phyloP scores from a whole-genome alignment of 2,329 filamentous ascomycete species.

The Phaeosphaeriaceae sp. region DNA sequence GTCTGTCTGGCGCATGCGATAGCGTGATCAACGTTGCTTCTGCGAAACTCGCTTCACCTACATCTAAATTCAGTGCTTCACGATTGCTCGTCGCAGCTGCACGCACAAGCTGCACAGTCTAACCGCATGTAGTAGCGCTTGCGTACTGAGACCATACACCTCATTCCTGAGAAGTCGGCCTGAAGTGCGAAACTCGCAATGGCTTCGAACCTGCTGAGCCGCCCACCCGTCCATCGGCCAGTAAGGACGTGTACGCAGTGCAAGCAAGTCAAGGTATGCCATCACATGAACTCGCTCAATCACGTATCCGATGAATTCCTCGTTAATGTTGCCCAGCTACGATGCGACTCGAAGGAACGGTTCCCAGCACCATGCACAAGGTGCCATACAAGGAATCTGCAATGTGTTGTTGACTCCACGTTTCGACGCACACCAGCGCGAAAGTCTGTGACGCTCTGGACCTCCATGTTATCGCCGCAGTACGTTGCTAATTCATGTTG shows the following conservation, averaged over 20 bases:
- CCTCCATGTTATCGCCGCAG: neutral
- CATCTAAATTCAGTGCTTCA: neutral
- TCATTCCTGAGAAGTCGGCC: neutral
- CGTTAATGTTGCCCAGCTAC: constrained; percentile 18
- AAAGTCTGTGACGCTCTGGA: constrained; percentile 16
- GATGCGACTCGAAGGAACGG: constrained; percentile 26
- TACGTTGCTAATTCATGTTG: neutral
- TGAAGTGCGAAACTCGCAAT: constrained; percentile 8
- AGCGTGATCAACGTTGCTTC: neutral
- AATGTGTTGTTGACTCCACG: constrained; percentile 30
- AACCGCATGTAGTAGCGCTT: neutral
- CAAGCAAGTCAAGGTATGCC: constrained; percentile 32
- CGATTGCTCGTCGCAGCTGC: neutral
- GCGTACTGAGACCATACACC: neutral
- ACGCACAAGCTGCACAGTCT: neutral
- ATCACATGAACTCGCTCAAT: neutral
- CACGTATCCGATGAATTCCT: neutral
- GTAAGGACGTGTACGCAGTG: constrained; percentile 35
- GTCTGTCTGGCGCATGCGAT: neutral
- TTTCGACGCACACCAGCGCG: constrained; percentile 33
- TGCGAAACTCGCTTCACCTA: neutral
- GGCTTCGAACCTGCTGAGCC: constrained; percentile 11
- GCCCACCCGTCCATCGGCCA: constrained; percentile 17
- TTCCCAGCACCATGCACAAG: constrained; percentile 30
- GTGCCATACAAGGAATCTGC: constrained; percentile 23